Evolutionary conservation across 352 stramenopile genomes (phyloP).

Genomic region (Phytophthora chlamydospora): DNA sequence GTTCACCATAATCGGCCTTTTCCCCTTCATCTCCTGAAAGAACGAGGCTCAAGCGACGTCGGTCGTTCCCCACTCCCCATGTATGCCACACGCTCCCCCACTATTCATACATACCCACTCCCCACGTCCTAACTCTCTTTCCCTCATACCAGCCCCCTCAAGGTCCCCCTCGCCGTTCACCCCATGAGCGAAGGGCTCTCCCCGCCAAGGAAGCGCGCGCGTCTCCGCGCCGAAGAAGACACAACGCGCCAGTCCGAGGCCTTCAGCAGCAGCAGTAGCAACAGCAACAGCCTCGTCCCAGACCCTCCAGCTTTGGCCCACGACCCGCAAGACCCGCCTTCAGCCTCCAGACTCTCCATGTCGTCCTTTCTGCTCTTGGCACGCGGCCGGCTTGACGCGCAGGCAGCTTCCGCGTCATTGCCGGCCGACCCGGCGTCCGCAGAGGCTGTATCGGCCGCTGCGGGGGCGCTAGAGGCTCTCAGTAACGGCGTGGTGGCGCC

Average conservation of each 20-base stretch:
- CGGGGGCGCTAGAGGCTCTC: conserved; percentile 37
- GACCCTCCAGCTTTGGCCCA: neutral
- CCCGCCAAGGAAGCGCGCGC: conserved; percentile 45
- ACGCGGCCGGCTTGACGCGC: conserved; percentile 31
- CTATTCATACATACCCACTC: neutral
- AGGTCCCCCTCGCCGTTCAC: neutral
- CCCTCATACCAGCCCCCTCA: neutral
- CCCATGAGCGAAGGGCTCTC: conserved; percentile 42
- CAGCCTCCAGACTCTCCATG: conserved; percentile 18
- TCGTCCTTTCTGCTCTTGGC: conserved; percentile 48
- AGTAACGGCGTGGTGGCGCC: conserved; percentile 23
- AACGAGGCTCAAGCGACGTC: neutral
- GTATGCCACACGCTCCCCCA: no score
- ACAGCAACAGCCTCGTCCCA: no score
- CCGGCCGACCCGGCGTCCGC: conserved; percentile 15
- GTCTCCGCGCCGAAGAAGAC: conserved; percentile 37
- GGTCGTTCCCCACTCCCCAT: neutral
- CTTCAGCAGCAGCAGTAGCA: neutral
- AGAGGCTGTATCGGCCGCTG: conserved; percentile 17
- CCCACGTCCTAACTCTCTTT: neutral
- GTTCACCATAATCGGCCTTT: neutral
- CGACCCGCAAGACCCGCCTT: conserved; percentile 8
- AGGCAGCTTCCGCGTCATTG: conserved; percentile 8
- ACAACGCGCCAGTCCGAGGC: neutral
- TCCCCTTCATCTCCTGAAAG: neutral